A percentile compares a stretch with the other conserved stretches of the same genome.
phyloP scores from a whole-genome alignment of 2,329 filamentous ascomycete genomes.

The Aspergillus oerlinghausenensis region DNA sequence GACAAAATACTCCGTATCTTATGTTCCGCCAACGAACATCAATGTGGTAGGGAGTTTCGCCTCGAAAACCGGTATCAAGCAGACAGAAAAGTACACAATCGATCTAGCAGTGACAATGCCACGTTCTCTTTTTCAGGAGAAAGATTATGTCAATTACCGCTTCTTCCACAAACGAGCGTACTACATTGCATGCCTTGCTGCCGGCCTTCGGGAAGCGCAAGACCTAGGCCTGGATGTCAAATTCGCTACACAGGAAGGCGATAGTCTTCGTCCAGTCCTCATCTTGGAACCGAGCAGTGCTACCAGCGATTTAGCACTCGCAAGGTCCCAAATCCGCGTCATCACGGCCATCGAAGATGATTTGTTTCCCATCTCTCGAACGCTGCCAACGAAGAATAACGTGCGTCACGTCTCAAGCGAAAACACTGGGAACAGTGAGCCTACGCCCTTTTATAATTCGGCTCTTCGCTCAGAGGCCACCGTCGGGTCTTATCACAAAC shows the following conservation, averaged over 20 bases:
- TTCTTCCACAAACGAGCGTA: conserved; percentile 95
- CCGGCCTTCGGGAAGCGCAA: conserved; percentile 59
- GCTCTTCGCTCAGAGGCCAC: conserved; percentile 74
- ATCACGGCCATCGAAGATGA: conserved; percentile 67
- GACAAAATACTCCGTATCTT: conserved; percentile 76
- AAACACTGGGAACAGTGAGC: conserved; percentile 35
- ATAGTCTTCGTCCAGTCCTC: conserved; percentile 69
- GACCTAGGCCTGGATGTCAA: conserved; percentile 52
- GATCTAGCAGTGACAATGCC: conserved; percentile 91
- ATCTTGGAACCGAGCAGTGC: conserved; percentile 37
- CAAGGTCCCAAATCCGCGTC: conserved; percentile 63
- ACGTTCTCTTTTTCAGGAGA: conserved; percentile 73
- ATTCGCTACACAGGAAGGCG: conserved; percentile 67
- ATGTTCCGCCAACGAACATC: conserved; percentile 68
- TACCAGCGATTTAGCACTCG: conserved; percentile 34
- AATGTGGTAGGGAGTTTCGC: conserved; percentile 89
- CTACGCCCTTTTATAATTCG: conserved; percentile 86
- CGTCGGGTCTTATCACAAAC: conserved; percentile 68
- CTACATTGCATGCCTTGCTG: conserved; percentile 78
- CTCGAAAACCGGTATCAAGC: conserved; percentile 66
- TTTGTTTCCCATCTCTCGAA: conserved; percentile 67
- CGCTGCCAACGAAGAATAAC: conserved; percentile 65
- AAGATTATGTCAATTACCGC: conserved; percentile 87
- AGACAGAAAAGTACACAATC: conserved; percentile 51
- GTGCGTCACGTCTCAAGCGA: conserved; percentile 55